These are phyloP conservation scores for Sugiyamaella lignohabitans DNA, from an alignment of 805 yeast genomes.

Conservation along the genomic window DNA sequence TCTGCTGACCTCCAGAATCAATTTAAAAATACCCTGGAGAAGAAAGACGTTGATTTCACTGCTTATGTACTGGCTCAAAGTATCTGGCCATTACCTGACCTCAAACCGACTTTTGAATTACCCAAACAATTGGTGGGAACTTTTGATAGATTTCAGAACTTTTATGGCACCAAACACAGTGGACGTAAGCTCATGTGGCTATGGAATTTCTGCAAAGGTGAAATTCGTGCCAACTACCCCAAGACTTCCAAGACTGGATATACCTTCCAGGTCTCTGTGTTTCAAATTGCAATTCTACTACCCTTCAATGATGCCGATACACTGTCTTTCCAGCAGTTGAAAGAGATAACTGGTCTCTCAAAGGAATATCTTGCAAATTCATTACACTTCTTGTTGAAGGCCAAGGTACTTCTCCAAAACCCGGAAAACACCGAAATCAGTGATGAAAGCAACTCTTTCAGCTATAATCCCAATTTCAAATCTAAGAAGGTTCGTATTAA, in stretches of 20 bases:
- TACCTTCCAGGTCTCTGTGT: conserved; percentile 68
- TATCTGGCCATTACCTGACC: conserved; percentile 73
- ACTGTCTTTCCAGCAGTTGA: conserved; percentile 53
- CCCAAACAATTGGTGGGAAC: conserved; percentile 64
- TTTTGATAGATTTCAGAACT: conserved; percentile 56
- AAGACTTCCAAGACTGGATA: conserved; percentile 59
- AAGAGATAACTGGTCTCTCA: conserved; percentile 62
- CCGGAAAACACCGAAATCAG: conserved; percentile 50
- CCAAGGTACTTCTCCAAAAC: conserved; percentile 60
- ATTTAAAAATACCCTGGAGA: conserved; percentile 38
- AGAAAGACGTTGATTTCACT: conserved; percentile 44
- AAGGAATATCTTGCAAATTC: conserved; percentile 64
- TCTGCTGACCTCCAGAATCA: conserved; percentile 66
- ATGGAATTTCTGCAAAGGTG: conserved; percentile 92
- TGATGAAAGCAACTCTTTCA: conserved; percentile 54
- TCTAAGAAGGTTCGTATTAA: conserved; percentile 80
- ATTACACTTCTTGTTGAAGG: conserved; percentile 70
- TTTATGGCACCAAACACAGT: conserved; percentile 68
- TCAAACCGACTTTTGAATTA: conserved; percentile 45
- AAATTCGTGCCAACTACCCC: conserved; percentile 76
- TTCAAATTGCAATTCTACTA: conserved; percentile 78
- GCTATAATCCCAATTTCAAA: conserved; percentile 74
- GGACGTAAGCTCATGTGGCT: conserved; percentile 93
- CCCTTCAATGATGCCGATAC: conserved; percentile 71
- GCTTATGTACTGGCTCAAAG: conserved; percentile 80